Evolutionary conservation across 2,329 filamentous ascomycete species (phyloP), one percentile per base, ranked within the genome.

Genomic region (Cryoendolithus antarcticus): DNA sequence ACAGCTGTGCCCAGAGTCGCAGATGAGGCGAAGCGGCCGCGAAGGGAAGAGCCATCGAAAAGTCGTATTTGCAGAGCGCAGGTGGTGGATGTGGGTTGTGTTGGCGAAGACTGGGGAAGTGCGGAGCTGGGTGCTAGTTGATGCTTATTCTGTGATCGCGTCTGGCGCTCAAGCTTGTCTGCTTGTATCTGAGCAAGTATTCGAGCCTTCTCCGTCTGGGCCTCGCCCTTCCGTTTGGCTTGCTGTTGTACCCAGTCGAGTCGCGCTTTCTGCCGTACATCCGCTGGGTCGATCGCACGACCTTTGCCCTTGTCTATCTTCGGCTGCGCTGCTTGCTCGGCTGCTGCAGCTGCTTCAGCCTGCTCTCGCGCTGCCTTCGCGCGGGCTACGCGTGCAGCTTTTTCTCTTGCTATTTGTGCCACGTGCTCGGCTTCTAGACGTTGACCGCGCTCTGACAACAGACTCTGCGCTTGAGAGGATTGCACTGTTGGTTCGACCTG

Each of bases 1-100:
- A 96, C 78, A 32, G 84, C 74, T 5, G 59, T 65, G 5, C 66
- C 60, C 3, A 95, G 68, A 0, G 72, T 82, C 13, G 77, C 74
- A 8, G 75, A 65, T 15, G 51, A 48, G 9, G 53, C 48, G 58
- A 95, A 93, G 11, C 73, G 76, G 3, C 70, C 72, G 31, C 86
- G 77, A 11, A 95, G 73, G 2, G 78, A 86, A 8, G 78, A 80
- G 7, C 89, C 89, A 54, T 95, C 86, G 41, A 93, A 82, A 0
- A 94, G 67, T 6, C 88, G 75, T 11, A 94, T 74, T 52, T 91
- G 85, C 1, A 95, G 64, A 11, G 45, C 43, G 38, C 57, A 59
- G 11, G 44, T 49, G 12, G 46, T 43, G 9, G 44, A 42, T 9
- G 45, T 43, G 10, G 48, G 40, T 4, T 42, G 58, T 39, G 10